phyloP scores from a whole-genome alignment of 2,329 filamentous ascomycete genomes.

The Aspergillus flavus region DNA sequence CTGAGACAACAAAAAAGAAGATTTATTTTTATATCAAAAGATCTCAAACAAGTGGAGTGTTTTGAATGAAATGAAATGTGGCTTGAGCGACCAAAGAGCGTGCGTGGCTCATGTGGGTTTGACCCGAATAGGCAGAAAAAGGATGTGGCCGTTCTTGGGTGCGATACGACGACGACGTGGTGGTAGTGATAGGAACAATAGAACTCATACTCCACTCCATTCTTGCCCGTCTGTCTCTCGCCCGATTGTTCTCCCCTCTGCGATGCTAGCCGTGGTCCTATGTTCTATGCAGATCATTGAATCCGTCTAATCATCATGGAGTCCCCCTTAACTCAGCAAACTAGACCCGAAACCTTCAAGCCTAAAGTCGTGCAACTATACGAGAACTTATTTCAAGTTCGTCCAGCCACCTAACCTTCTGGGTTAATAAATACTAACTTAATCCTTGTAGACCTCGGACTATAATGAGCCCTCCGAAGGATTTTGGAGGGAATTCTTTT shows the following conservation, averaged over 20 bases:
- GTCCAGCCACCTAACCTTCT: constrained; percentile 15
- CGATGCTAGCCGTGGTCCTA: constrained; percentile 23
- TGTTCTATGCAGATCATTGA: constrained; percentile 23
- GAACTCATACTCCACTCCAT: constrained; percentile 2
- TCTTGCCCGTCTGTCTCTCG: constrained; percentile 4
- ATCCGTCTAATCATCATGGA: constrained; percentile 62
- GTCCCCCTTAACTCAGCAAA: constrained; percentile 92
- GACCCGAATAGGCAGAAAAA: constrained; percentile 19
- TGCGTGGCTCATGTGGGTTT: constrained; percentile 19
- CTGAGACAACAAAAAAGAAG: not conserved
- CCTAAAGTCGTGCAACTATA: constrained; percentile 94
- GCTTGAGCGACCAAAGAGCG: constrained; percentile 1
- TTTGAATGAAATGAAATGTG: constrained; percentile 4
- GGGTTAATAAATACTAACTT: constrained; percentile 7
- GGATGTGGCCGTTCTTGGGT: constrained; percentile 2
- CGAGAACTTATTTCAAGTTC: constrained; percentile 72
- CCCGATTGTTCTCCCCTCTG: constrained; percentile 9
- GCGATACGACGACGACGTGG: constrained; percentile 15
- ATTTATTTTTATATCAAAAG: not conserved
- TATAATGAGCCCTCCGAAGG: constrained; percentile 75
- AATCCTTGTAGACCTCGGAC: constrained; percentile 59
- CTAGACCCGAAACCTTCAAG: constrained; percentile 85
- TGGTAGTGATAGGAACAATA: constrained; percentile 2
- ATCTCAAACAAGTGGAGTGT: not conserved
- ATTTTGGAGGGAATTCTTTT: constrained; percentile 96